Evolutionary conservation across 805 yeast species (phyloP).

Genomic region (Candida khao-thaluensis): DNA sequence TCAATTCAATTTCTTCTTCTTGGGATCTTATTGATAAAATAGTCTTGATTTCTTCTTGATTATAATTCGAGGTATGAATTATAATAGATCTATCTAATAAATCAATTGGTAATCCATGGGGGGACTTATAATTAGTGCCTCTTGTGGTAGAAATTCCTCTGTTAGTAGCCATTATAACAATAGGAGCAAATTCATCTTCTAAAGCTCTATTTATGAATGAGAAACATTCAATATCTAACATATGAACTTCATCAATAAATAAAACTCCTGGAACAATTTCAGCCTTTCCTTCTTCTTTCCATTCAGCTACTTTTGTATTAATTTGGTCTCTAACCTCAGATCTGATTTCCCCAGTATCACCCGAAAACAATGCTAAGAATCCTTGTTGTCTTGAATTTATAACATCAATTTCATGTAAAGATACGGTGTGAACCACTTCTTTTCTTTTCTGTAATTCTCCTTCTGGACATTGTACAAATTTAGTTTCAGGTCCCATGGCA

Average conservation of each 20-base stretch:
- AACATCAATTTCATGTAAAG: constrained; percentile 95
- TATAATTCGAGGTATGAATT: constrained; percentile 79
- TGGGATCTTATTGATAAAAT: constrained; percentile 87
- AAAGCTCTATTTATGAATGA: constrained; percentile 93
- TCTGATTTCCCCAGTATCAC: constrained; percentile 97
- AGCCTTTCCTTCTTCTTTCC: constrained; percentile 99
- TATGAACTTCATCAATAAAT: constrained; percentile 97
- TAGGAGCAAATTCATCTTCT: constrained; percentile 95
- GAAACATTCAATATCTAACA: constrained; percentile 96
- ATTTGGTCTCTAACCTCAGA: constrained; percentile 95
- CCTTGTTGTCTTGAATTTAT: constrained; percentile 98
- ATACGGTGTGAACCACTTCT: constrained; percentile 96
- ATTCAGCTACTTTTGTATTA: constrained; percentile 93
- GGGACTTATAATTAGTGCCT: constrained; percentile 90
- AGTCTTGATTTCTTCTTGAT: constrained; percentile 78
- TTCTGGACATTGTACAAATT: constrained; percentile 97
- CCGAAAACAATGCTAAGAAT: constrained; percentile 89
- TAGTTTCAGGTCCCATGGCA: constrained; percentile 98
- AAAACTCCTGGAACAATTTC: constrained; percentile 96
- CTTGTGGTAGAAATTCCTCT: constrained; percentile 92
- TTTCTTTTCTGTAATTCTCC: constrained; percentile 97
- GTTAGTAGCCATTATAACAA: constrained; percentile 97
- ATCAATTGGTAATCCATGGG: constrained; percentile 97
- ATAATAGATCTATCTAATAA: constrained; percentile 90
- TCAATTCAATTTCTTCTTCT: constrained; percentile 88